These are phyloP conservation scores for Echinosophora koreensis DNA, from an alignment of 306 rosid species.

Conservation along the genomic window DNA sequence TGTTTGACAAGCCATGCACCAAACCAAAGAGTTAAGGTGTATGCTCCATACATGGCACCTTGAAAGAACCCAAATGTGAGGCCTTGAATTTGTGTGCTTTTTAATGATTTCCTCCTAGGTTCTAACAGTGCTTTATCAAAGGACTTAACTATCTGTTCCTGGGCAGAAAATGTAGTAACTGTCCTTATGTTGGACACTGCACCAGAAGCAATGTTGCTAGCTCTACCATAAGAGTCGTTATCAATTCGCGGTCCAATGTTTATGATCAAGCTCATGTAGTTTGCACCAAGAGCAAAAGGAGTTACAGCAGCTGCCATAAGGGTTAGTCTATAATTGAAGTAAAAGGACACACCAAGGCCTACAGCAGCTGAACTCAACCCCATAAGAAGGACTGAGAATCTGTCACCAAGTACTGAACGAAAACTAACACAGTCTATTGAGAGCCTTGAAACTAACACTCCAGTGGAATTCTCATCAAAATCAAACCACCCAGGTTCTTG, in stretches of 20 bases:
- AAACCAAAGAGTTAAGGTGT: conserved; percentile 80
- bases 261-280: conserved; percentile 78
- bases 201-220: conserved; percentile 91
- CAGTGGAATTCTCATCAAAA: conserved; percentile 79
- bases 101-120: conserved; percentile 66
- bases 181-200: conserved; percentile 91
- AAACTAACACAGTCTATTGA: conserved; percentile 71
- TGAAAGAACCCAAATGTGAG: conserved; percentile 74
- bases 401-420: conserved; percentile 78
- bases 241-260: conserved; percentile 76
- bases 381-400: conserved; percentile 87
- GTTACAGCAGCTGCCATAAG: conserved; percentile 82
- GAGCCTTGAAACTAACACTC: conserved; percentile 79
- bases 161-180: conserved; percentile 86
- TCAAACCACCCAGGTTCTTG: conserved; percentile 99
- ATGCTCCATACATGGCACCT: conserved; percentile 88
- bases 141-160: conserved; percentile 73
- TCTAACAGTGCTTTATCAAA: conserved; percentile 75
- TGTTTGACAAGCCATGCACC: conserved; percentile 73
- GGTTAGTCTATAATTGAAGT: conserved; percentile 62
- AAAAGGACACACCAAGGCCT: conserved; percentile 72
- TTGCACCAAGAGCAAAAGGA: conserved; percentile 94
- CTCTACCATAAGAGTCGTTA: conserved; percentile 74
- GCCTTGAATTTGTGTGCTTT: conserved; percentile 77
- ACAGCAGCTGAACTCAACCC: conserved; percentile 84